Evolutionary conservation across 148 eudicot genomes (phyloP).

Genomic region (Camellia granthamiana): DNA sequence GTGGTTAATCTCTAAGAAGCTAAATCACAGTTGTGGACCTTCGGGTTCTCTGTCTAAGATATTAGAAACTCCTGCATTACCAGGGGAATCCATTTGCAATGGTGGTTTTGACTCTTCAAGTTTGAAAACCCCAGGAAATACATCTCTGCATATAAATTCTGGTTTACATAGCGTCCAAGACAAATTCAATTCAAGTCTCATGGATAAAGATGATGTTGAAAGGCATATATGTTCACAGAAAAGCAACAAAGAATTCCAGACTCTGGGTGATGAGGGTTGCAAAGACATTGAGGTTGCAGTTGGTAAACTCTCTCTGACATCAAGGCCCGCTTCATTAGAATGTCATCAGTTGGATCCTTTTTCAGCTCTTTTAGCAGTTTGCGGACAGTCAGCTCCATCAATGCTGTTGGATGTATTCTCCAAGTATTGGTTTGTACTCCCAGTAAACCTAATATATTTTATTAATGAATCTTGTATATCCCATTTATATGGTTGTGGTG

Average conservation of each 20-base stretch:
- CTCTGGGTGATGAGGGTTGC: constrained; percentile 36
- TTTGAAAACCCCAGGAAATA: constrained; percentile 28
- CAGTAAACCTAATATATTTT: not conserved
- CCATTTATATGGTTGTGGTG: not conserved
- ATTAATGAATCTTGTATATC: not conserved
- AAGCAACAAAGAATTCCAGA: constrained; percentile 16
- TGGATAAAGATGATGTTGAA: constrained; percentile 12
- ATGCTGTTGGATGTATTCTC: constrained; percentile 57
- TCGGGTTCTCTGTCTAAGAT: constrained; percentile 64
- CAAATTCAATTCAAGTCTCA: constrained; percentile 15
- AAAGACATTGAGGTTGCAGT: constrained; percentile 61
- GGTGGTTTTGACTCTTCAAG: constrained; percentile 20
- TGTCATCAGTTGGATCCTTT: constrained; percentile 50
- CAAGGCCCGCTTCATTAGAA: constrained; percentile 41
- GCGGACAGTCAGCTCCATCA: constrained; percentile 69
- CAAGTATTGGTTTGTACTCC: constrained; percentile 63
- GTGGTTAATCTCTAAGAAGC: constrained; percentile 69
- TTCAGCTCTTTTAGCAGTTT: constrained; percentile 56
- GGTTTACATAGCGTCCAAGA: constrained; percentile 8
- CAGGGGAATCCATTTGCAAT: constrained; percentile 36
- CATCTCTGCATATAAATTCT: constrained; percentile 19
- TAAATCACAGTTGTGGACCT: constrained; percentile 36
- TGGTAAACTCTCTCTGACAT: constrained; percentile 61
- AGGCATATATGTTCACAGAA: constrained; percentile 25
- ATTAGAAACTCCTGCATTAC: constrained; percentile 57